These are phyloP conservation scores for Mallotus repandus DNA, from an alignment of 441 rosid genomes.

Conservation along the genomic window DNA sequence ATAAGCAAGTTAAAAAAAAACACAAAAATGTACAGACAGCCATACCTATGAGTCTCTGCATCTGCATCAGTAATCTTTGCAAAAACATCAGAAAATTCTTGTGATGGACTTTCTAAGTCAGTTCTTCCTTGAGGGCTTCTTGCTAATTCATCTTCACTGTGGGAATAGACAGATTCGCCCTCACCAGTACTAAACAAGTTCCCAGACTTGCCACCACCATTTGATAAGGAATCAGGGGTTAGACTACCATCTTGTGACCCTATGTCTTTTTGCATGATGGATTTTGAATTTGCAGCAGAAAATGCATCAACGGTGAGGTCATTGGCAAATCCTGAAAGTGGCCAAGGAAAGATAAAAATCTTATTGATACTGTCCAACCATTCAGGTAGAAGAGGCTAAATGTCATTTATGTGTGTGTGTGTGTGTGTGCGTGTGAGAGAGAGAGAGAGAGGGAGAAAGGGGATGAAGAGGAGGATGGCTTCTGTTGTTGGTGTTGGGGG, in stretches of 20 bases:
- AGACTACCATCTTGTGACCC: slow-evolving; percentile 52
- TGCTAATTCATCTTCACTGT: slow-evolving; percentile 77
- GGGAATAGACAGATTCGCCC: slow-evolving; percentile 58
- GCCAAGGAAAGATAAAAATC: slow-evolving; percentile 18
- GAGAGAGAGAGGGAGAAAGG: too few relatives aligned
- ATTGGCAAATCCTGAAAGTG: slow-evolving; percentile 74
- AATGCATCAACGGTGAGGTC: slow-evolving; percentile 61
- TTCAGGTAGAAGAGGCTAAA: background rate
- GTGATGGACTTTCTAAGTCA: slow-evolving; percentile 63
- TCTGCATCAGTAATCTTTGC: slow-evolving; percentile 66
- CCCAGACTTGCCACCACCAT: slow-evolving; percentile 45
- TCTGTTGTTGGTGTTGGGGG: too few relatives aligned
- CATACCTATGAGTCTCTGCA: slow-evolving; percentile 51
- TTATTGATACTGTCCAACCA: background rate
- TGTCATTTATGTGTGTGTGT: too few relatives aligned
- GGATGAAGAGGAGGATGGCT: too few relatives aligned
- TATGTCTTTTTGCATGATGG: slow-evolving; percentile 45
- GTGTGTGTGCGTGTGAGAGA: too few relatives aligned
- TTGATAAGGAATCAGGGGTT: slow-evolving; percentile 51
- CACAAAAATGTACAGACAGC: background rate
- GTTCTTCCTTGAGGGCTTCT: slow-evolving; percentile 81
- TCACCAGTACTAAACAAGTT: slow-evolving; percentile 46
- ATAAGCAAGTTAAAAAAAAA: slow-evolving; percentile 5
- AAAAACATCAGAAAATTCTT: slow-evolving; percentile 56
- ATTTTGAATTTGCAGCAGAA: slow-evolving; percentile 34